phyloP scores from a whole-genome alignment of 1,284 basidiomycete species.

The Cutaneotrichosporon sp. region DNA sequence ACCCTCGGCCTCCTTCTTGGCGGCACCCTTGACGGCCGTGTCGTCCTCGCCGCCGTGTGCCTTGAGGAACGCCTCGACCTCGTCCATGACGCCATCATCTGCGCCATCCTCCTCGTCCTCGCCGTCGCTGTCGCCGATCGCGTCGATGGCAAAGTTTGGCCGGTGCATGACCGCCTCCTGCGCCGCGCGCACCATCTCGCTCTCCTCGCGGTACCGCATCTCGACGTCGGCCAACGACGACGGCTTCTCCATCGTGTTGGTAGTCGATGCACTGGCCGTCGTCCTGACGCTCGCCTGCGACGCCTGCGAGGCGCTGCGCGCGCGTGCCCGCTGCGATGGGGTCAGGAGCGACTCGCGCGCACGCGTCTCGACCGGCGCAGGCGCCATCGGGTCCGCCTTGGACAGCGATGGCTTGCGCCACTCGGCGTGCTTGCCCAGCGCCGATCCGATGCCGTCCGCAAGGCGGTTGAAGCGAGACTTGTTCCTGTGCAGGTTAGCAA shows the following conservation, averaged over 20 bases:
- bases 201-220: slow-evolving; percentile 48
- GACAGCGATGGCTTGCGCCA: slow-evolving; percentile 73
- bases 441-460: slow-evolving; percentile 89
- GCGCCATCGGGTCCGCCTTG: slow-evolving; percentile 66
- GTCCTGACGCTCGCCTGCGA: slow-evolving; percentile 24
- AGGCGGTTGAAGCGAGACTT: slow-evolving; percentile 57
- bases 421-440: slow-evolving; percentile 76
- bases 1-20: slow-evolving; percentile 65
- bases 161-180: slow-evolving; percentile 83
- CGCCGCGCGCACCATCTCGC: slow-evolving; percentile 69
- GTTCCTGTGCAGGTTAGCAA: slow-evolving; percentile 40
- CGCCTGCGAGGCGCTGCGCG: slow-evolving; percentile 32
- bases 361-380: slow-evolving; percentile 67
- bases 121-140: slow-evolving; percentile 77
- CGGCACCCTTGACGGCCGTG: slow-evolving; percentile 77
- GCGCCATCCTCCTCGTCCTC: slow-evolving; percentile 60
- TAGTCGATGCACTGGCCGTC: slow-evolving; percentile 60
- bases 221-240: slow-evolving; percentile 53
- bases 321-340: slow-evolving; percentile 43
- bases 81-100: slow-evolving; percentile 73
- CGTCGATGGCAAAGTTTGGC: slow-evolving; percentile 90
- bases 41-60: slow-evolving; percentile 64
- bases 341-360: slow-evolving; percentile 80
- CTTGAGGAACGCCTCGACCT: slow-evolving; percentile 90
- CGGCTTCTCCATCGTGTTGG: slow-evolving; percentile 52